Evolutionary conservation across 1,284 basidiomycete species (phyloP).

Genomic region (Puccinia polysora): DNA sequence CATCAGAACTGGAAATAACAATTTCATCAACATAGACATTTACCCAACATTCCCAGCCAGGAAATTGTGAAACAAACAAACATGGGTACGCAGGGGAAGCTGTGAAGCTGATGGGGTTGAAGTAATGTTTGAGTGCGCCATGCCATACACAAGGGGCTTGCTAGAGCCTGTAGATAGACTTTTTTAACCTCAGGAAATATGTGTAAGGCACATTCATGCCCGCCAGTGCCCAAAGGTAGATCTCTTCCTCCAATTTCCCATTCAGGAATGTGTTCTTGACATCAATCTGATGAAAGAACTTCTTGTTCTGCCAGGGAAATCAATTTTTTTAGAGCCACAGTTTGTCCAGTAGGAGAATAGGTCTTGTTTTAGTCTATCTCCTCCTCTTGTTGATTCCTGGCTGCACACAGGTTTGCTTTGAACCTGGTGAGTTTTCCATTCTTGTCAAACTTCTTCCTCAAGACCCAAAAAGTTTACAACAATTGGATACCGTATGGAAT

Average conservation of each 20-base stretch:
- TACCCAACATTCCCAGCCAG: constrained; percentile 8
- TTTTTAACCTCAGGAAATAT: neutral
- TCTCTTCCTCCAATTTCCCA: neutral
- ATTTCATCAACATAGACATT: constrained; percentile 25
- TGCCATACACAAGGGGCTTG: constrained; percentile 21
- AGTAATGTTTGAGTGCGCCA: neutral
- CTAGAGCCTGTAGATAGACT: constrained; percentile 23
- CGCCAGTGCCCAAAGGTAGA: constrained; percentile 1
- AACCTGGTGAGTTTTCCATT: constrained; percentile 3
- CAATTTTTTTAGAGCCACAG: neutral
- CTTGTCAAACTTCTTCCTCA: constrained; percentile 2
- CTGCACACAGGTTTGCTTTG: constrained; percentile 5
- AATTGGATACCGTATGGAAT: neutral
- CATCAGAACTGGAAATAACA: neutral
- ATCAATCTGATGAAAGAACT: constrained; percentile 12
- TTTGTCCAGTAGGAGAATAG: constrained; percentile 7
- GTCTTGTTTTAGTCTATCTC: neutral
- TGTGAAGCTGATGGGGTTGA: neutral
- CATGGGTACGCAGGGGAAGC: constrained; percentile 7
- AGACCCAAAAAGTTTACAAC: constrained; percentile 6
- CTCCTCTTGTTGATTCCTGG: constrained; percentile 4
- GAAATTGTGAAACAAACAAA: constrained; percentile 3
- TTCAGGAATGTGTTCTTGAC: constrained; percentile 11
- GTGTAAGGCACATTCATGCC: neutral
- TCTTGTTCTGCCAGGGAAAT: neutral